Percentiles rank a stretch among this genome's conserved stretches.
Conservation (phyloP, 2,329 filamentous ascomycete genomes). For the Epichloe sylvatica region DNA sequence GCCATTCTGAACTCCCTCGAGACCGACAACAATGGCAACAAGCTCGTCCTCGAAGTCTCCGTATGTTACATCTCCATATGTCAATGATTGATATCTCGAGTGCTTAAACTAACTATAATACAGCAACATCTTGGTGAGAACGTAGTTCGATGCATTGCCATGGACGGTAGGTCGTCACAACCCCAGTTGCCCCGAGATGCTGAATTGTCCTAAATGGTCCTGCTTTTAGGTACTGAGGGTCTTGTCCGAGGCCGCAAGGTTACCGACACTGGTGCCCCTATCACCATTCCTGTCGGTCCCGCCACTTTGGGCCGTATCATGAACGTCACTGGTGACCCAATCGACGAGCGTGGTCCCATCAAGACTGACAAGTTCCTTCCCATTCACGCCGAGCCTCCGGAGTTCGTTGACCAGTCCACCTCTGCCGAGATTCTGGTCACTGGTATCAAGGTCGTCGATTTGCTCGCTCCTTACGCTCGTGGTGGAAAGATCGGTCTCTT, state of each 20-base stretch:
- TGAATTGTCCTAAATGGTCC: constrained; percentile 2
- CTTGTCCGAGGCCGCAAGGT: constrained; percentile 83
- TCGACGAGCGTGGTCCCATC: constrained; percentile 98
- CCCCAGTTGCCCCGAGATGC: not conserved
- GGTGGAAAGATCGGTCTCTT: constrained; percentile 99
- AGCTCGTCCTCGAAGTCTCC: constrained; percentile 90
- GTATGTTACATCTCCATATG: constrained; percentile 39
- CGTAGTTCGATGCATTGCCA: constrained; percentile 99
- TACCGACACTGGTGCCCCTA: constrained; percentile 81
- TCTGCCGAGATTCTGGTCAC: constrained; percentile 92
- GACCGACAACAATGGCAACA: constrained; percentile 82
- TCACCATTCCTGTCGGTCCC: constrained; percentile 89
- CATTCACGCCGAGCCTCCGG: constrained; percentile 88
- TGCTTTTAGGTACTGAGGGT: constrained; percentile 79
- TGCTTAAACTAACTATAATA: constrained; percentile 22
- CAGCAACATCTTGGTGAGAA: constrained; percentile 99
- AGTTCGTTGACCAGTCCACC: constrained; percentile 92
- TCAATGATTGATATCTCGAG: constrained; percentile 2
- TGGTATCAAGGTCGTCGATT: constrained; percentile 99
- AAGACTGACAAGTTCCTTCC: constrained; percentile 77
- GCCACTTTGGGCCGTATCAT: constrained; percentile 96
- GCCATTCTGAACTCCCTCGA: constrained; percentile 94
- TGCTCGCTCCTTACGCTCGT: constrained; percentile 97
- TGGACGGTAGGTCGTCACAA: constrained; percentile 66
- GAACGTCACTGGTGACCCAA: constrained; percentile 99